These are phyloP conservation scores for Saussurea involucrata DNA, from an alignment of 129 eudicot species.

Conservation along the genomic window DNA sequence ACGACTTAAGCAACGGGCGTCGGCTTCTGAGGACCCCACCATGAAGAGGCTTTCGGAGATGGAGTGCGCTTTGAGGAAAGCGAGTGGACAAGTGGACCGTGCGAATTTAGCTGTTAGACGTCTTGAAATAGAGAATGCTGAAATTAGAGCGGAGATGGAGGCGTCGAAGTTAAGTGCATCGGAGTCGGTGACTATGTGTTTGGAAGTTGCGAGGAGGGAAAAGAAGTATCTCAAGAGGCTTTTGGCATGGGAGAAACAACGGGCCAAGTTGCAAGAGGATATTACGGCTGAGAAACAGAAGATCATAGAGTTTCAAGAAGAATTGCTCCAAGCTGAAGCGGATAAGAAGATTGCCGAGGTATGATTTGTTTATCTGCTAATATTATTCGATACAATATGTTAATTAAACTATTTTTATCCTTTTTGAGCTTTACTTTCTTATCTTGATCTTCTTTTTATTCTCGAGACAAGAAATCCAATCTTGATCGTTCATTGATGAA, in stretches of 20 bases:
- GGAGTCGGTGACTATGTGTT: conserved; percentile 57
- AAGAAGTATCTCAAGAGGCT: conserved; percentile 71
- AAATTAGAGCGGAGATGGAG: conserved; percentile 73
- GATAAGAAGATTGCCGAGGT: conserved; percentile 70
- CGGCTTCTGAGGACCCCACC: conserved; percentile 50
- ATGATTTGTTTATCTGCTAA: background rate
- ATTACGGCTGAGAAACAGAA: conserved; percentile 66
- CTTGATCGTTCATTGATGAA: no score
- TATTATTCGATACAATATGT: background rate
- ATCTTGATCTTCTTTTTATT: background rate
- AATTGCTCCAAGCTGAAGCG: conserved; percentile 43
- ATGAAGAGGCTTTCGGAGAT: conserved; percentile 59
- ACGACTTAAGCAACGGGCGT: conserved; percentile 48
- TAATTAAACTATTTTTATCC: background rate
- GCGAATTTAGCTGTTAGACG: conserved; percentile 49
- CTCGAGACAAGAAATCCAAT: no score
- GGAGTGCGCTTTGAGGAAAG: conserved; percentile 61
- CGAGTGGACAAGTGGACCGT: conserved; percentile 59
- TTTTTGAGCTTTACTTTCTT: background rate
- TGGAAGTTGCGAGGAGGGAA: conserved; percentile 66
- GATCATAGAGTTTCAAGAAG: conserved; percentile 45
- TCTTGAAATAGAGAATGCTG: conserved; percentile 68
- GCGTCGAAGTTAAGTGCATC: conserved; percentile 75
- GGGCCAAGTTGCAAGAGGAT: conserved; percentile 61
- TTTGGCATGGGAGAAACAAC: conserved; percentile 73